Conservation (phyloP, 805 yeast species). For the Ascoidea tarda region DNA sequence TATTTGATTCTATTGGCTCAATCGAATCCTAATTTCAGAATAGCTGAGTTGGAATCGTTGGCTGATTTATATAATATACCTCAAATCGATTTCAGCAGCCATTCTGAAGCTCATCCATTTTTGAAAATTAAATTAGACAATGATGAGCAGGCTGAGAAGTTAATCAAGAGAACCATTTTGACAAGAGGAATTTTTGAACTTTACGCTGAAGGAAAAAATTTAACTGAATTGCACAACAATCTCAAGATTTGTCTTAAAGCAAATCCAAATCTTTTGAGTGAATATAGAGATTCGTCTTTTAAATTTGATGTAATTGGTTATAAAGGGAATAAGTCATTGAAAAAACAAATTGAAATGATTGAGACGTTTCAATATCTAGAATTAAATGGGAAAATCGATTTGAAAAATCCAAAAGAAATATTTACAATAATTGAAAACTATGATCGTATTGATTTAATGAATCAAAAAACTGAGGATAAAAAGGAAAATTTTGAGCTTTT, state of each 20-base stretch:
- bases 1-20: conserved; percentile 82
- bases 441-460: conserved; percentile 4
- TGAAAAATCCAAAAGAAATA: conserved; percentile 62
- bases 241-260: conserved; percentile 21
- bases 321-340: conserved; percentile 46
- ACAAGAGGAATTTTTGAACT: conserved; percentile 69
- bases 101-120: conserved; percentile 54
- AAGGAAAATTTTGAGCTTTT: no score
- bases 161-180: conserved; percentile 56
- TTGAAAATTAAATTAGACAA: conserved; percentile 48
- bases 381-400: conserved; percentile 61
- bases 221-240: conserved; percentile 43
- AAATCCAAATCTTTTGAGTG: conserved; percentile 10
- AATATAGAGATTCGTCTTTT: conserved; percentile 38
- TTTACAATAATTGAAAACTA: conserved; percentile 72
- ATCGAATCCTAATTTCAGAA: conserved; percentile 62
- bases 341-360: conserved; percentile 43
- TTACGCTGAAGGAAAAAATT: conserved; percentile 57
- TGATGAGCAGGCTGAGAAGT: conserved; percentile 51
- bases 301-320: conserved; percentile 74
- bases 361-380: conserved; percentile 59
- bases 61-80: conserved; percentile 48
- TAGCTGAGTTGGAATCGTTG: conserved; percentile 72
- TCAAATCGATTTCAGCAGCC: conserved; percentile 40
- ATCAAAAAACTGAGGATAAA: conserved; percentile 11